These are phyloP conservation scores for Apiospora saccharicola DNA, from an alignment of 2,329 filamentous ascomycete genomes.

Conservation along the genomic window DNA sequence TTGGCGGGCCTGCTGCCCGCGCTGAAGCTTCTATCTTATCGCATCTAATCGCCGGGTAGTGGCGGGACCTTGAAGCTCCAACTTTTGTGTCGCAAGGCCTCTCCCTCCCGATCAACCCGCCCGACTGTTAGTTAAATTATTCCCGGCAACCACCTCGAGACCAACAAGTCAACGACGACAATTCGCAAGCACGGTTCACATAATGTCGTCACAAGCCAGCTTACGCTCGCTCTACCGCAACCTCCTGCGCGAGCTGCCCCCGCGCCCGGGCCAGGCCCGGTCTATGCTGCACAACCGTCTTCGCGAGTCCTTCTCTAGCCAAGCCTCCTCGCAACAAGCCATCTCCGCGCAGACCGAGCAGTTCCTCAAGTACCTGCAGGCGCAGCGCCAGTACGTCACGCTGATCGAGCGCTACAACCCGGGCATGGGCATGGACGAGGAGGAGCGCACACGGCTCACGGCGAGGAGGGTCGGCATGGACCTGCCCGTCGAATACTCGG, in stretches of 20 bases:
- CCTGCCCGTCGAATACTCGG: slow-evolving; percentile 70
- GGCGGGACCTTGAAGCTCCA: slow-evolving; percentile 5
- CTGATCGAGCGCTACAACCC: slow-evolving; percentile 93
- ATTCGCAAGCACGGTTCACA: slow-evolving; percentile 1
- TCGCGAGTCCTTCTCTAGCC: slow-evolving; percentile 65
- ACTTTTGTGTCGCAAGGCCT: slow-evolving; percentile 1
- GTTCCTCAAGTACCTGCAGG: slow-evolving; percentile 78
- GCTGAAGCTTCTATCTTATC: slow-evolving; percentile 29
- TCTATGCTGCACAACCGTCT: slow-evolving; percentile 76
- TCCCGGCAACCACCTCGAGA: not conserved
- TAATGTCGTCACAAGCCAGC: slow-evolving; percentile 49
- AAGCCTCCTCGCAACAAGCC: slow-evolving; percentile 47
- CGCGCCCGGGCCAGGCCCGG: slow-evolving; percentile 63
- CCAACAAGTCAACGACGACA: not conserved
- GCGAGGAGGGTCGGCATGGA: slow-evolving; percentile 92
- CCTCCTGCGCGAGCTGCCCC: slow-evolving; percentile 87
- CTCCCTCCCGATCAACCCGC: not conserved
- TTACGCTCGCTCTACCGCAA: slow-evolving; percentile 85
- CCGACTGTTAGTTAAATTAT: not conserved
- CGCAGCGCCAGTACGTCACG: slow-evolving; percentile 84
- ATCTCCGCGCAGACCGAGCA: slow-evolving; percentile 80
- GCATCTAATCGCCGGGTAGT: slow-evolving; percentile 14
- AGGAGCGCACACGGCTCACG: slow-evolving; percentile 84
- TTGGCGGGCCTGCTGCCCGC: not conserved
- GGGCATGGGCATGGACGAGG: slow-evolving; percentile 84